A percentile compares a stretch with the other conserved stretches of the same genome.
These are phyloP conservation scores for Xanthoconium purpureum DNA, from an alignment of 768 basidiomycete species.

Conservation along the genomic window DNA sequence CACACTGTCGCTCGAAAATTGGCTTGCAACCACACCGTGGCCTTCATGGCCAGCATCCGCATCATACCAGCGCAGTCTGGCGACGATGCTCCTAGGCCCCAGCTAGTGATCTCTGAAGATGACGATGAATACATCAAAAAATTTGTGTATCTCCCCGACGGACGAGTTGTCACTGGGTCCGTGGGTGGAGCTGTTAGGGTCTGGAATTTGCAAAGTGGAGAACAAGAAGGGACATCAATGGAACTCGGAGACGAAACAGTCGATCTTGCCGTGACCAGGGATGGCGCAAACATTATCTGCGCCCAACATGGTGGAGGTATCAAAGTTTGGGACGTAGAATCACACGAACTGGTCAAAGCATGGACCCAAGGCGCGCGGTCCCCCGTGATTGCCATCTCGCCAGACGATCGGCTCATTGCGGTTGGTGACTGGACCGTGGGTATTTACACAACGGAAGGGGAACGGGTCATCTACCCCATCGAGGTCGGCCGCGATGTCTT, in stretches of 20 bases:
- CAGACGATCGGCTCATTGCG: background rate
- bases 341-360: background rate
- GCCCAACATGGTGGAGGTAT: background rate
- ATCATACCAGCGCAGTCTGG: background rate
- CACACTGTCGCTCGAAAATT: too few species aligned
- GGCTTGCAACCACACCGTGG: too few species aligned
- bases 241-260: too few species aligned
- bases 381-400: background rate
- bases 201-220: too few species aligned
- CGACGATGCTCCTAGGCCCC: background rate
- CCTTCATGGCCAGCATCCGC: too few species aligned
- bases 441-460: background rate
- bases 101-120: background rate
- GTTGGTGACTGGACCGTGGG: background rate
- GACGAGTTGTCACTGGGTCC: too few species aligned
- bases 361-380: background rate
- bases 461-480: background rate
- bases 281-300: background rate
- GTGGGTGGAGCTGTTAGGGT: too few species aligned
- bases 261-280: too few species aligned
- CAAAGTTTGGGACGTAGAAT: background rate
- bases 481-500: background rate
- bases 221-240: too few species aligned
- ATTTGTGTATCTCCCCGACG: background rate
- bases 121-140: too few species aligned